phyloP scores from a whole-genome alignment of 768 basidiomycete species.

The Agaricus subrufescens region DNA sequence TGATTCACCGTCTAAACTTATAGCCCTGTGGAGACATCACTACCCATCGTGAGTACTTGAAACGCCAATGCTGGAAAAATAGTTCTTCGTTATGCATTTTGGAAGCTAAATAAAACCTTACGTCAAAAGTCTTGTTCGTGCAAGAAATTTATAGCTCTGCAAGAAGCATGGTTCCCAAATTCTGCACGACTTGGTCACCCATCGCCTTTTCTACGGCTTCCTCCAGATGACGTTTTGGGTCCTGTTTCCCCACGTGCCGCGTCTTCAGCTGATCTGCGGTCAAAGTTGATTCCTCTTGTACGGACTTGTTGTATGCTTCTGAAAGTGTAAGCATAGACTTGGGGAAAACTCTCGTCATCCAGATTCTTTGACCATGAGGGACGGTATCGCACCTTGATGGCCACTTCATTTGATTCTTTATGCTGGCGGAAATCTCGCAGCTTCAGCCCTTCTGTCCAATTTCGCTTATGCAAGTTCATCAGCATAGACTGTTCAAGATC shows the following conservation, averaged over 20 bases:
- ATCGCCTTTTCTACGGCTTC: slow-evolving; percentile 98
- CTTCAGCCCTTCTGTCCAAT: slow-evolving; percentile 97
- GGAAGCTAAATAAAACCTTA: slow-evolving; percentile 7
- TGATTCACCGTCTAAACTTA: background rate
- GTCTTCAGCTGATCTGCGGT: slow-evolving; percentile 93
- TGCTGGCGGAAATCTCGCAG: slow-evolving; percentile 86
- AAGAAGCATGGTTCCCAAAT: slow-evolving; percentile 89
- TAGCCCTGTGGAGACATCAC: background rate
- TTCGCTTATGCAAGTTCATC: slow-evolving; percentile 97
- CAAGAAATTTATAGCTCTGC: slow-evolving; percentile 58
- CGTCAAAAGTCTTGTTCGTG: slow-evolving; percentile 1
- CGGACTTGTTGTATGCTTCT: slow-evolving; percentile 94
- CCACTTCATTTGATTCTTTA: slow-evolving; percentile 85
- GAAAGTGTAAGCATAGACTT: slow-evolving; percentile 93
- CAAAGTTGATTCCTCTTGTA: slow-evolving; percentile 96
- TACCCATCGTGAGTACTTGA: background rate
- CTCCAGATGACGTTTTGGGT: slow-evolving; percentile 96
- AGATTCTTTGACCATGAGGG: slow-evolving; percentile 9
- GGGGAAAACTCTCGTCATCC: slow-evolving; percentile 11
- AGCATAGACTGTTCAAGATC: slow-evolving; percentile 98
- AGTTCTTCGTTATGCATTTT: slow-evolving; percentile 7
- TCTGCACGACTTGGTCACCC: slow-evolving; percentile 96
- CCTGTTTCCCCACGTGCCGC: slow-evolving; percentile 95
- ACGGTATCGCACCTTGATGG: slow-evolving; percentile 73
- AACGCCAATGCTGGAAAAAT: slow-evolving; percentile 5